Base-by-base conservation (phyloP, 2,329 filamentous ascomycete genomes). In the Fulvia fulva region DNA sequence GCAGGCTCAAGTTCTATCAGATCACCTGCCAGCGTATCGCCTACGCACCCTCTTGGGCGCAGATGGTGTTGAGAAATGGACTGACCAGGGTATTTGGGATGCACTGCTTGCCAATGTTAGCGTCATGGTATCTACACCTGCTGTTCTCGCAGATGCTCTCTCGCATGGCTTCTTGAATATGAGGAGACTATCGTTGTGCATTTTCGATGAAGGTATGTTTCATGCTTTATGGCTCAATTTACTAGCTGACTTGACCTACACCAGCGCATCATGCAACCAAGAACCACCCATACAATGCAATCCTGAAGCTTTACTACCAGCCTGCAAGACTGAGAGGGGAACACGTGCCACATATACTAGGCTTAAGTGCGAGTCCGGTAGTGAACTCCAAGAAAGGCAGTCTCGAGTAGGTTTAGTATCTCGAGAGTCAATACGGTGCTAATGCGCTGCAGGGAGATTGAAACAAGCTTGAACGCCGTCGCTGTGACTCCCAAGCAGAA, bases 321-420 rank as follows among this genome's bases (percentile, higher is more conserved):
- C 75, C 77, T 26, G 58, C 63, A 14, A 72, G 70, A 19, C 62
- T 55, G 0, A 62, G 56, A 1, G 78, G 77, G 0, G 59, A 71
- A 0, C 41, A 60, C 0, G 72, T 84, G 1, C 91, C 91, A 0
- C 78, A 80, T 21, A 87, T 96, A 26, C 77, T 96, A 5, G 91
- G 91, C 0, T 77, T 96, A 23, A 92, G 88, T 6, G 91, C 91
- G 0, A 95, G 89, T 61, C 91, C 91, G 0, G 81, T 90, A 3
- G 84, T 87, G 63, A 83, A 79, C 56, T 83, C 81, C 1, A 81
- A 80, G 16, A 70, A 80, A 1, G 73, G 76, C 1, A 81, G 81
- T 34, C 77, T 93, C 14, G 75, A 82, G 71, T 82, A 47, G 7
- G 60, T 56, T 30, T 3, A n/a, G 62, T 14, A 11, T 19, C 19